A percentile compares a stretch with the other conserved stretches of the same genome.
phyloP scores from a whole-genome alignment of 345 rosid genomes.

The Psidium friedrichsthalianum region DNA sequence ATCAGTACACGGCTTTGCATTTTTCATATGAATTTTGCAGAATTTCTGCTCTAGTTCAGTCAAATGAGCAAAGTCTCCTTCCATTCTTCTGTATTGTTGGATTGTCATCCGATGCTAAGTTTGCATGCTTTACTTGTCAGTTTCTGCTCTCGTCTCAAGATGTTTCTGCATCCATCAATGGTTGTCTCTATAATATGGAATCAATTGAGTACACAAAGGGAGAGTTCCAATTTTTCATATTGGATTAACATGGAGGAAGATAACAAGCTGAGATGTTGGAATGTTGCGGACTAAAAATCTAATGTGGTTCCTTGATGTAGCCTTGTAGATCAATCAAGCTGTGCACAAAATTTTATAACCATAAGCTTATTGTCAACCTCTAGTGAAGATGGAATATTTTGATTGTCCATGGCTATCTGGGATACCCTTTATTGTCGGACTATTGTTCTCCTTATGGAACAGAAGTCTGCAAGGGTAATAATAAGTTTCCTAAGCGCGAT shows the following conservation, averaged over 20 bases:
- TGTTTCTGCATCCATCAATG: neutral
- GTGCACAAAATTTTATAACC: constrained; percentile 10
- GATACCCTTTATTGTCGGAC: neutral
- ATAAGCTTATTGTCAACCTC: neutral
- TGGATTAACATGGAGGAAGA: neutral
- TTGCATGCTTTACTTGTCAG: neutral
- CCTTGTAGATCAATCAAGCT: neutral
- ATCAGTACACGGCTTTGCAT: neutral
- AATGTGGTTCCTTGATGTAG: neutral
- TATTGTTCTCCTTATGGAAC: neutral
- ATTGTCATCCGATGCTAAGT: neutral
- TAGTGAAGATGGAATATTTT: neutral
- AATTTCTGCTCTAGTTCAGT: neutral
- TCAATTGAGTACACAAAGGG: neutral
- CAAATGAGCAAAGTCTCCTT: neutral
- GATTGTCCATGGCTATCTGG: neutral
- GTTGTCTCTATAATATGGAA: neutral
- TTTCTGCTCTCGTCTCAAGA: neutral
- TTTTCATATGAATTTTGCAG: neutral
- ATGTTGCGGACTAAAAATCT: constrained; percentile 14
- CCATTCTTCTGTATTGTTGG: neutral
- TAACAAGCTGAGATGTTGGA: constrained; percentile 71
- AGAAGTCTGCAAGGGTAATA: neutral
- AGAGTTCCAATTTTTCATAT: neutral
- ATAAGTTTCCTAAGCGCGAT: neutral